Evolutionary conservation across 345 rosid genomes (phyloP).

Genomic region (Diplotaxis tenuifolia): DNA sequence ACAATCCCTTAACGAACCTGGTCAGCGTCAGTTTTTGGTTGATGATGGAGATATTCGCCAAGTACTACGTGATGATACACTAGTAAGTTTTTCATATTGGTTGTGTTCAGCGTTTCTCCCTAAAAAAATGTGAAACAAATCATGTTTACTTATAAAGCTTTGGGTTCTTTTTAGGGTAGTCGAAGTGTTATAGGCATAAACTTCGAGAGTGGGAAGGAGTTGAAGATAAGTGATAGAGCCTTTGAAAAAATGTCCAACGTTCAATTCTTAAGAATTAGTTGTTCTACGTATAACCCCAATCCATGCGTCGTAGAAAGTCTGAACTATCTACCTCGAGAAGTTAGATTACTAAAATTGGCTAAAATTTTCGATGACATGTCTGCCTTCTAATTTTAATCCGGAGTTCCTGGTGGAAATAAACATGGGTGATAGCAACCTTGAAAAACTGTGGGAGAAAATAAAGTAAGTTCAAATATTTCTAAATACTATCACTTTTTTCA

Average conservation of each 20-base stretch:
- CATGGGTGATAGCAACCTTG: neutral
- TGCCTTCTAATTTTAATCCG: no score
- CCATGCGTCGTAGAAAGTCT: neutral
- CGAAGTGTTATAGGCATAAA: constrained; percentile 11
- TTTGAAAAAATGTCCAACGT: no score
- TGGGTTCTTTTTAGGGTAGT: constrained; percentile 19
- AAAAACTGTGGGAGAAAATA: neutral
- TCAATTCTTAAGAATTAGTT: neutral
- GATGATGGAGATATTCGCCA: constrained; percentile 16
- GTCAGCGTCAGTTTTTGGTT: constrained; percentile 27
- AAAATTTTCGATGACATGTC: neutral
- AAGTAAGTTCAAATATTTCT: neutral
- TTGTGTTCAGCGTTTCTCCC: neutral
- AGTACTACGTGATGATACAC: neutral
- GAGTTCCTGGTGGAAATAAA: neutral
- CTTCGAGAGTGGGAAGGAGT: neutral
- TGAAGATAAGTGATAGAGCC: no score
- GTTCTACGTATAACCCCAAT: neutral
- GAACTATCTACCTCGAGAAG: neutral
- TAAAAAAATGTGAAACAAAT: neutral
- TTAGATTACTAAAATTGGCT: neutral
- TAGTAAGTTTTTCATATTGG: constrained; percentile 18
- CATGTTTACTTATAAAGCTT: neutral
- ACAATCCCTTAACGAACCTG: constrained; percentile 23
- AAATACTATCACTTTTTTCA: neutral